Evolutionary conservation across 441 rosid genomes (phyloP).

Genomic region (Adansonia rubrostipa): DNA sequence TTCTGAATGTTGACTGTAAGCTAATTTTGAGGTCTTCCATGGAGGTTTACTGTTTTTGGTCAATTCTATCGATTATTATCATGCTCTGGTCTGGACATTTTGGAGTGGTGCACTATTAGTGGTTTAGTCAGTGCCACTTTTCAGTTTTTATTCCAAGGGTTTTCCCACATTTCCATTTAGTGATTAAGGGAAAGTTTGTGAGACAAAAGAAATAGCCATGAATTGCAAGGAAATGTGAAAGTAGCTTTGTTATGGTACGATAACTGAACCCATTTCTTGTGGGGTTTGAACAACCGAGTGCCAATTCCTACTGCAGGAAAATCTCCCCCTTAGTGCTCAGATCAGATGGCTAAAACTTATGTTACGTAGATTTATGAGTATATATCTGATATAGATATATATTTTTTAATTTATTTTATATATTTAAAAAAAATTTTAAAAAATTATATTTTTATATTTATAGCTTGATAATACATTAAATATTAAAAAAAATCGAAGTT

Average conservation of each 20-base stretch:
- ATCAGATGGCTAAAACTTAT: neutral
- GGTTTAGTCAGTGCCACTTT: neutral
- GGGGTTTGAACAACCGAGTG: neutral
- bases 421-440: no score
- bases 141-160: neutral
- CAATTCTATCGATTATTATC: neutral
- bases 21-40: neutral
- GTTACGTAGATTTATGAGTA: no score
- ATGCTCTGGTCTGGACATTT: no score
- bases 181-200: neutral
- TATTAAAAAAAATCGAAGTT: no score
- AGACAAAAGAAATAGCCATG: neutral
- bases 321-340: neutral
- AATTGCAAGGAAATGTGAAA: neutral
- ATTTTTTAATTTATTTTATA: no score
- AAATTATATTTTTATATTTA: no score
- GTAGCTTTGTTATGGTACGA: neutral
- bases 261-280: slow-evolving; percentile 12
- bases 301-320: neutral
- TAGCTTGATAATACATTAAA: no score
- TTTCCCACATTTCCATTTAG: neutral
- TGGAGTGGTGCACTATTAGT: no score
- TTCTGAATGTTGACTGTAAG: neutral
- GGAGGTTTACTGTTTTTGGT: neutral
- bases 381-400: no score